Conservation (phyloP, 2,329 filamentous ascomycete species). For the Aspergillus tamarii region DNA sequence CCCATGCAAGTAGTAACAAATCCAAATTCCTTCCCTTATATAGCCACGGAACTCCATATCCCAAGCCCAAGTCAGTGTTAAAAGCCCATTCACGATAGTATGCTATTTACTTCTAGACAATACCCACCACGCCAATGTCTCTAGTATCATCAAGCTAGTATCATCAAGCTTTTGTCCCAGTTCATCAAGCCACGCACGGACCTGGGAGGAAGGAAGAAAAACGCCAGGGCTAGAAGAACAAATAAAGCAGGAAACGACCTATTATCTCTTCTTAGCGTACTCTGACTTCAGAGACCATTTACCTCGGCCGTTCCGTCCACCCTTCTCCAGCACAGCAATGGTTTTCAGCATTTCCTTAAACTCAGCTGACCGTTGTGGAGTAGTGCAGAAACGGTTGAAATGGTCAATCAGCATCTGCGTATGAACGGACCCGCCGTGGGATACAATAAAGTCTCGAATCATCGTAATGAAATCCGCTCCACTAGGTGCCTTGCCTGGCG, state of each 20-base stretch:
- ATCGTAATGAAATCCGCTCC: slow-evolving; percentile 68
- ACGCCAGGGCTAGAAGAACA: neutral
- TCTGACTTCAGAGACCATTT: slow-evolving; percentile 65
- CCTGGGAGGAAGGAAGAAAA: neutral
- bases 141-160: too few relatives aligned
- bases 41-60: neutral
- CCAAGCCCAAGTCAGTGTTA: neutral
- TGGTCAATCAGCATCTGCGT: slow-evolving; percentile 88
- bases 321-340: slow-evolving; percentile 72
- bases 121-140: neutral
- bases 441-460: slow-evolving; percentile 77
- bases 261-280: slow-evolving; percentile 38
- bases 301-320: slow-evolving; percentile 51
- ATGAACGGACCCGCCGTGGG: slow-evolving; percentile 76
- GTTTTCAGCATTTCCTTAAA: slow-evolving; percentile 80
- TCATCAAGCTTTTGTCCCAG: neutral
- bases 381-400: slow-evolving; percentile 79
- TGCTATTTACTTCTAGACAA: neutral
- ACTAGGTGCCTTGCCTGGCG: slow-evolving; percentile 43
- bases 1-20: neutral
- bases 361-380: slow-evolving; percentile 68
- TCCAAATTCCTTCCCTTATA: neutral
- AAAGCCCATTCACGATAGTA: neutral
- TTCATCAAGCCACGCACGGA: neutral
- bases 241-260: neutral